A percentile compares a stretch with the other conserved stretches of the same genome.
These are phyloP conservation scores for Cicer chorassanicum DNA, from an alignment of 306 rosid species.

Conservation along the genomic window DNA sequence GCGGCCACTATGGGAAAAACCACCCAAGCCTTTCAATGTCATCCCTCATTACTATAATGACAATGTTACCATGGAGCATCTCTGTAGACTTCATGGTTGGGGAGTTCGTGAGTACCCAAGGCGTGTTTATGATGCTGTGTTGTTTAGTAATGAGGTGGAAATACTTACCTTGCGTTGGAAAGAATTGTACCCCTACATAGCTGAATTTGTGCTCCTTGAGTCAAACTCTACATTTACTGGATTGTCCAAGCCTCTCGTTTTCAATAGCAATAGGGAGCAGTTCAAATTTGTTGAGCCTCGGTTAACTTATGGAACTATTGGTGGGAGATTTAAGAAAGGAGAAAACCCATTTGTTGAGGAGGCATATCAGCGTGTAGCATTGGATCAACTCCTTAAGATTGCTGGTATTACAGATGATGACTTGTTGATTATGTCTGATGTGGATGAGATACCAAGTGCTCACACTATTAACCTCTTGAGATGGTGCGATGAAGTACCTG, in stretches of 20 bases:
- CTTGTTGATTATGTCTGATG: constrained; percentile 97
- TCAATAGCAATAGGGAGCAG: constrained; percentile 59
- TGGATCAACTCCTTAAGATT: constrained; percentile 84
- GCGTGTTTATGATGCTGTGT: constrained; percentile 93
- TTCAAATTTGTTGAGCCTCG: constrained; percentile 83
- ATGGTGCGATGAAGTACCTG: constrained; percentile 92
- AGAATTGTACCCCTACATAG: constrained; percentile 86
- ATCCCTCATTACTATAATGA: constrained; percentile 91
- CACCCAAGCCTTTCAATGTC: constrained; percentile 83
- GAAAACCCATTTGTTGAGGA: constrained; percentile 99
- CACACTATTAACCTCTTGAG: constrained; percentile 94
- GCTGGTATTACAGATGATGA: constrained; percentile 95
- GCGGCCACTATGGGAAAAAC: constrained; percentile 94
- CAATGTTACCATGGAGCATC: constrained; percentile 88
- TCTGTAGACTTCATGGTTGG: constrained; percentile 97
- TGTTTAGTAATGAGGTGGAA: constrained; percentile 94
- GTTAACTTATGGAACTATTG: constrained; percentile 77
- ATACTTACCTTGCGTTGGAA: constrained; percentile 87
- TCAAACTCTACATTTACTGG: constrained; percentile 96
- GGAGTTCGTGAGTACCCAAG: constrained; percentile 88
- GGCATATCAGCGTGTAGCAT: constrained; percentile 92
- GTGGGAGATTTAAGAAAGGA: constrained; percentile 83
- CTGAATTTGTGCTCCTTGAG: constrained; percentile 91
- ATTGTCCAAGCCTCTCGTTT: constrained; percentile 71
- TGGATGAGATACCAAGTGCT: constrained; percentile 97